A percentile compares a stretch with the other conserved stretches of the same genome.
Conservation (phyloP, 441 rosid species). For the Pelargonium citronellum region DNA sequence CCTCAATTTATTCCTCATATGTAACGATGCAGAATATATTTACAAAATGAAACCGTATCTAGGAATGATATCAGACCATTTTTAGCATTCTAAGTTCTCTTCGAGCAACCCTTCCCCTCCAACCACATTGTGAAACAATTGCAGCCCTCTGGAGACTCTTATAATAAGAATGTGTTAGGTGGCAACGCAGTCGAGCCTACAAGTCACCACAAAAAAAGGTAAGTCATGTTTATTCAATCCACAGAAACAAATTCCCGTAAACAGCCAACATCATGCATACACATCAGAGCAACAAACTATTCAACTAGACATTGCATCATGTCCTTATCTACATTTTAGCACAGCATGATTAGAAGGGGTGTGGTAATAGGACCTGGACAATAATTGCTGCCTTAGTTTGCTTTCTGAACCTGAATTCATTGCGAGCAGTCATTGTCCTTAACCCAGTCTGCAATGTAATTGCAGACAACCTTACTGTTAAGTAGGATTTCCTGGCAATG, state of each 20-base stretch:
- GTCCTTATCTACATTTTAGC: too few species aligned
- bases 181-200: too few species aligned
- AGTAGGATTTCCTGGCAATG: slow-evolving; percentile 44
- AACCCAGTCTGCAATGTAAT: slow-evolving; percentile 60
- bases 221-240: too few species aligned
- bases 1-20: too few species aligned
- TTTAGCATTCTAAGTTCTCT: slow-evolving; percentile 30
- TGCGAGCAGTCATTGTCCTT: slow-evolving; percentile 52
- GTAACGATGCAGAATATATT: too few species aligned
- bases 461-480: slow-evolving; percentile 43
- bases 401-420: slow-evolving; percentile 35
- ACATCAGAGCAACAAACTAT: too few species aligned
- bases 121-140: slow-evolving; percentile 40
- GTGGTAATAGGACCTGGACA: slow-evolving; percentile 51
- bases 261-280: too few species aligned
- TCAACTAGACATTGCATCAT: too few species aligned
- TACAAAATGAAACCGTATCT: too few species aligned
- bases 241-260: too few species aligned
- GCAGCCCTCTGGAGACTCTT: slow-evolving; percentile 47
- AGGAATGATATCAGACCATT: slow-evolving; percentile 32
- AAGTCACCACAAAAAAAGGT: too few species aligned
- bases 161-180: too few species aligned
- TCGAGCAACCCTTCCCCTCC: slow-evolving; percentile 37
- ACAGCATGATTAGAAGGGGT: slow-evolving; percentile 36
- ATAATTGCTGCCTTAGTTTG: slow-evolving; percentile 40